Percentiles rank a stretch among this genome's conserved stretches.
These are phyloP conservation scores for Cystoisospora suis DNA, from an alignment of 169 alveolate species.

Conservation along the genomic window DNA sequence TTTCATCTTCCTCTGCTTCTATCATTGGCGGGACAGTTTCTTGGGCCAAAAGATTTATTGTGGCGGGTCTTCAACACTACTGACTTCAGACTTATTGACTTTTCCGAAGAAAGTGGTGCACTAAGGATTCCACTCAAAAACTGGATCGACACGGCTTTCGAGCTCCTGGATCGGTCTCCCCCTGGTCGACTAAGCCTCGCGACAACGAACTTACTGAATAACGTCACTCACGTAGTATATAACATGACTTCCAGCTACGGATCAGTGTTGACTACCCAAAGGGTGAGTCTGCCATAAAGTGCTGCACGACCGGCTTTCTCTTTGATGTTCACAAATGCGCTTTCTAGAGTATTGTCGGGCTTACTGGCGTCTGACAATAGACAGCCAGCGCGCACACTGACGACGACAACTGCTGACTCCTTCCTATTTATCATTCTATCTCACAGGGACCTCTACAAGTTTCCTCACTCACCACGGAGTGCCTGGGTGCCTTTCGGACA, in stretches of 20 bases:
- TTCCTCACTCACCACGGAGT: no score
- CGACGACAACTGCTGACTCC: background rate
- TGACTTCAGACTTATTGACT: background rate
- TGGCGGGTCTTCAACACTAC: background rate
- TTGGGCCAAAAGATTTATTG: background rate
- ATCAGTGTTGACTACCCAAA: background rate
- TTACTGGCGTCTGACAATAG: background rate
- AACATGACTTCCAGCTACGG: constrained; percentile 14
- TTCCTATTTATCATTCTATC: background rate
- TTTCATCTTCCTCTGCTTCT: background rate
- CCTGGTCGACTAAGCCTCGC: constrained; percentile 4
- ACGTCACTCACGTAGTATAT: background rate
- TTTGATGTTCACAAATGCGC: background rate
- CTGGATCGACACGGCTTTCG: background rate
- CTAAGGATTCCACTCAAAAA: background rate
- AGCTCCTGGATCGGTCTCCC: background rate
- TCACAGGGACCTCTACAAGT: no score
- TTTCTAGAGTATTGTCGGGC: background rate
- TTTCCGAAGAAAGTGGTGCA: background rate
- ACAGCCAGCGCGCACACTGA: background rate
- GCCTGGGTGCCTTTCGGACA: no score
- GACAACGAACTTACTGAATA: background rate
- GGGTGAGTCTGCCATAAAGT: background rate
- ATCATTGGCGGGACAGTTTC: background rate
- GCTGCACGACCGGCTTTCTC: background rate